Conservation (phyloP, 495 filamentous ascomycete species). For the Aspergillus ellipticus region DNA sequence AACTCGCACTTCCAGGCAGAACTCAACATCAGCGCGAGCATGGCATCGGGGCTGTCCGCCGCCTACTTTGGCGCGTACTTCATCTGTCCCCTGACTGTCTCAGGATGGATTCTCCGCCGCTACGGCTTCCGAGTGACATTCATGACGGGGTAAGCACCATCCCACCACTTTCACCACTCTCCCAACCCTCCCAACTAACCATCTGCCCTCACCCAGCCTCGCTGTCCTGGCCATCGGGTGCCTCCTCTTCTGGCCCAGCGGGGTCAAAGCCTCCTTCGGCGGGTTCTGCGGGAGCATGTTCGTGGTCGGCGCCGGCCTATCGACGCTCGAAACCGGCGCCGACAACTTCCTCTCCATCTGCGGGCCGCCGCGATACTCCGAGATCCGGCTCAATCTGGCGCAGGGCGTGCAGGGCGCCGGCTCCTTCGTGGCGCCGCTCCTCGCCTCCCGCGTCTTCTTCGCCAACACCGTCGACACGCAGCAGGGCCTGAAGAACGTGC, state of each 20-base stretch:
- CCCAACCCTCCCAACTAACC: neutral
- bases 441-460: conserved; percentile 69
- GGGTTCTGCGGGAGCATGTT: conserved; percentile 70
- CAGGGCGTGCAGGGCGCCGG: conserved; percentile 69
- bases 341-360: conserved; percentile 69
- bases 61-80: conserved; percentile 60
- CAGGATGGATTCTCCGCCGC: conserved; percentile 61
- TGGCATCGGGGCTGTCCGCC: conserved; percentile 44
- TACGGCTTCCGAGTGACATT: conserved; percentile 62
- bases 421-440: conserved; percentile 54
- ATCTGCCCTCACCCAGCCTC: conserved; percentile 57
- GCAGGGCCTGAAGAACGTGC: conserved; percentile 53
- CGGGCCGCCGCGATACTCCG: conserved; percentile 64
- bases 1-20: conserved; percentile 52
- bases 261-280: conserved; percentile 57
- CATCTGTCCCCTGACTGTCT: conserved; percentile 60
- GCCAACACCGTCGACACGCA: conserved; percentile 48
- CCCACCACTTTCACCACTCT: neutral
- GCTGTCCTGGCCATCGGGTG: conserved; percentile 59
- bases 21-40: conserved; percentile 41
- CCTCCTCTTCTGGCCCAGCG: conserved; percentile 60
- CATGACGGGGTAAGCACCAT: conserved; percentile 15
- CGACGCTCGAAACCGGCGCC: conserved; percentile 69
- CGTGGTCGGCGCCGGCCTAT: conserved; percentile 66
- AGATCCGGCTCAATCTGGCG: conserved; percentile 65